Base-by-base conservation (phyloP, 1,284 basidiomycete genomes). In the Apiotrichum gracile region DNA sequence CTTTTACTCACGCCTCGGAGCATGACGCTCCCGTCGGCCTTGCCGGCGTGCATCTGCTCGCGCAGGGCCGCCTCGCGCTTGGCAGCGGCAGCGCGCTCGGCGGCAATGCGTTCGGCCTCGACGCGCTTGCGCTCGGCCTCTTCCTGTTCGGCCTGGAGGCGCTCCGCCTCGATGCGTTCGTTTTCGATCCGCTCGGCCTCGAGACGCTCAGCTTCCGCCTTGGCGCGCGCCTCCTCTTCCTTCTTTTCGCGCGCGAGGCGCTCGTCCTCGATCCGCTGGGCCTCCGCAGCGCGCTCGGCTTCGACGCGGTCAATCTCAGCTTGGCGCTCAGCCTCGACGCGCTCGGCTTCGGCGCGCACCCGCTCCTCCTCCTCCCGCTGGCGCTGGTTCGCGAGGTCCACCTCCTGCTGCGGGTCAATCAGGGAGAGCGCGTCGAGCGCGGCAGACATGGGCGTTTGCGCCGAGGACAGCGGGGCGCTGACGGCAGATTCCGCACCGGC, bases 1-100 rank as follows among this genome's bases (percentile, higher is more conserved):
- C 6, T n/a, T 22, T 14, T 8, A 67, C 70, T 66, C 48, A 72
- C 70, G 13, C 72, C 72, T n/a, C 61, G 56, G 14, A 73, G 57
- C 72, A 73, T 71, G 37, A 70, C 47, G 5, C 64, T 62, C 8
- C 70, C 72, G 4, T 58, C 56, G 3, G 33, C 17, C 44, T 57
- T 54, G 40, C 59, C 58, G n/a, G 39, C 43, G 24, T 47, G 42
- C 2, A 49, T 42, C 33, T 52, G 49, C 25, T 39, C 22, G 24
- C 49, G 43, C 29, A 58, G 40, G 16, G 43, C 49, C 25, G 49
- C 60, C n/a, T 19, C 4, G 7, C 49, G 44, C 27, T 42, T 44
- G 2, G 16, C 39, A 17, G 40, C 47, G 21, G 49, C 60, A 14
- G 27, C 8, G 7, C 49, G 44, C 27, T 47, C 48, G 5, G 16